A percentile compares a stretch with the other conserved stretches of the same genome.
Evolutionary conservation across 129 eudicot genomes (phyloP).

Genomic region (Centella asiatica): DNA sequence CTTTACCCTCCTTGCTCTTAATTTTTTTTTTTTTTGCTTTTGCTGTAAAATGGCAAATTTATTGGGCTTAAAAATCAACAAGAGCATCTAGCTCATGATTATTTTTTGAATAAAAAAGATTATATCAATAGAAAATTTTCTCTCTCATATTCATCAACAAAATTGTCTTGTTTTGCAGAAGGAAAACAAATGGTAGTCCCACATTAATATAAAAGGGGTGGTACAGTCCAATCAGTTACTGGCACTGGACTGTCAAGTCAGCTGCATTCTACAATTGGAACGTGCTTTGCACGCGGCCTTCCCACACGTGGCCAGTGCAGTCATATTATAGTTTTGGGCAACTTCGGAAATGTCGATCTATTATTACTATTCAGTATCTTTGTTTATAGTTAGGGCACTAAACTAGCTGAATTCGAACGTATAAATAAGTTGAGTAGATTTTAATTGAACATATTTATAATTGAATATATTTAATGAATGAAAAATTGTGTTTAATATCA

Average conservation of each 20-base stretch:
- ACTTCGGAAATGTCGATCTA: no score
- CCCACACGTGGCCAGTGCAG: slow-evolving; percentile 60
- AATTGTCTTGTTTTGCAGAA: slow-evolving; percentile 48
- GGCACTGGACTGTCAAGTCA: slow-evolving; percentile 23
- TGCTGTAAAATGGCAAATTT: slow-evolving; percentile 15
- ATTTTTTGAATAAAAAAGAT: background rate
- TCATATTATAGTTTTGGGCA: no score
- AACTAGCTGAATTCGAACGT: no score
- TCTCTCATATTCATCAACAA: slow-evolving; percentile 41
- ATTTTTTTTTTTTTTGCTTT: background rate
- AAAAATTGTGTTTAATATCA: no score
- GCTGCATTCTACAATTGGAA: slow-evolving; percentile 27
- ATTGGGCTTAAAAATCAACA: slow-evolving; percentile 4
- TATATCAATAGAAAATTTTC: background rate
- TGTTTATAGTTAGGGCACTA: no score
- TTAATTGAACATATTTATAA: no score
- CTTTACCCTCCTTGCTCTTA: background rate
- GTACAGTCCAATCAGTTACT: slow-evolving; percentile 38
- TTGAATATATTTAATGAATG: no score
- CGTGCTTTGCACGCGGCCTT: slow-evolving; percentile 35
- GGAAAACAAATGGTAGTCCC: slow-evolving; percentile 30
- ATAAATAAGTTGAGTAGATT: no score
- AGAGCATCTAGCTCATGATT: slow-evolving; percentile 6
- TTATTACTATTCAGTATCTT: no score
- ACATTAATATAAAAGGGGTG: slow-evolving; percentile 8